Percentiles rank a stretch among this genome's conserved stretches.
Conservation (phyloP, 306 rosid species). For the Prunus dulcis region DNA sequence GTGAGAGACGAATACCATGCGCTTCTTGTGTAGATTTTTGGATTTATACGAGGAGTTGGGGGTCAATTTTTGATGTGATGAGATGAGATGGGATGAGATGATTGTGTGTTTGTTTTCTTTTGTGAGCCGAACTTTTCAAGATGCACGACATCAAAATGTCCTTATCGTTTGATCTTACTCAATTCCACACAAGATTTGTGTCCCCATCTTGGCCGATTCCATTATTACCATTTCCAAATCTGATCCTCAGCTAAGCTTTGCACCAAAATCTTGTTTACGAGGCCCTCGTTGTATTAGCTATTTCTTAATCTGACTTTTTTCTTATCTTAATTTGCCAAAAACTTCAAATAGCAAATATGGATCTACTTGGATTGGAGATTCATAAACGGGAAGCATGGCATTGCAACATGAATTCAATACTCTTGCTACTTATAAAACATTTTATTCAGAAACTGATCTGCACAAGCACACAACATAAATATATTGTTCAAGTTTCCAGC, state of each 20-base stretch:
- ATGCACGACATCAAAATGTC: not conserved
- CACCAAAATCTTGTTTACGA: not conserved
- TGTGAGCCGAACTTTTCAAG: slow-evolving; percentile 1
- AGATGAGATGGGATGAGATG: not conserved
- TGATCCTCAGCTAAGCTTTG: not conserved
- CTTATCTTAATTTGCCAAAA: too few species aligned
- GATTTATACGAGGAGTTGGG: not conserved
- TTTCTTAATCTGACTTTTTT: not conserved
- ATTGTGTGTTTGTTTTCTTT: not conserved
- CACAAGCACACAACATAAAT: slow-evolving; percentile 55
- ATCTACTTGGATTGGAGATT: not conserved
- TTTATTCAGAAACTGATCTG: slow-evolving; percentile 53
- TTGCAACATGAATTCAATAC: not conserved
- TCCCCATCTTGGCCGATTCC: slow-evolving; percentile 9
- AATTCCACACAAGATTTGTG: slow-evolving; percentile 5
- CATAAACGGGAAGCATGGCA: slow-evolving; percentile 18
- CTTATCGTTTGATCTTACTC: slow-evolving; percentile 6
- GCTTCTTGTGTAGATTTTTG: not conserved
- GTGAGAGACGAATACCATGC: slow-evolving; percentile 13
- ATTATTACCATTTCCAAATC: not conserved
- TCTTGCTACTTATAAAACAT: slow-evolving; percentile 43
- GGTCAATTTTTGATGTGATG: slow-evolving; percentile 3
- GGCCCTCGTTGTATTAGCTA: too few species aligned
- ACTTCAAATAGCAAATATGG: not conserved
- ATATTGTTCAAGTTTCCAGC: slow-evolving; percentile 32